A percentile compares a stretch with the other conserved stretches of the same genome.
Conservation (phyloP, 345 rosid species). For the Pugionium dolabratum region DNA sequence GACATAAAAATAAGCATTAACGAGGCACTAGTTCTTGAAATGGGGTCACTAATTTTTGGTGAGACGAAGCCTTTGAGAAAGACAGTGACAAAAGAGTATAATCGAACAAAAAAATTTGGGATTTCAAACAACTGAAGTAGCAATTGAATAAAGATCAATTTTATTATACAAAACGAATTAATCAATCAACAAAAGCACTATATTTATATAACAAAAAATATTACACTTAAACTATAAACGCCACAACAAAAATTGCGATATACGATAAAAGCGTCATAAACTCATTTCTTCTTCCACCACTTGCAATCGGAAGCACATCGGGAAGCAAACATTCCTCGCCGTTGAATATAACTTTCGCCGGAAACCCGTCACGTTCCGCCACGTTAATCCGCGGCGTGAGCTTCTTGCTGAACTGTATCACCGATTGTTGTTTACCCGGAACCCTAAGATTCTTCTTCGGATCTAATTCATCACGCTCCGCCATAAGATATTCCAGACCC, state of each 20-base stretch:
- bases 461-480: slow-evolving; percentile 60
- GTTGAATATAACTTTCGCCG: slow-evolving; percentile 87
- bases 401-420: slow-evolving; percentile 82
- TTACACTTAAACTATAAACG: slow-evolving; percentile 7
- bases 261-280: slow-evolving; percentile 20
- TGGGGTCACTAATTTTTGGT: no score
- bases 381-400: slow-evolving; percentile 66
- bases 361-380: slow-evolving; percentile 79
- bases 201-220: slow-evolving; percentile 14
- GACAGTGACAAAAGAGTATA: no score
- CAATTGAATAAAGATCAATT: slow-evolving; percentile 19
- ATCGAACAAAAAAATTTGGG: background rate
- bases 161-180: slow-evolving; percentile 26
- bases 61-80: no score
- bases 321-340: slow-evolving; percentile 96
- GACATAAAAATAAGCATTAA: no score
- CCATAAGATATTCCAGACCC: slow-evolving; percentile 77
- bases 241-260: slow-evolving; percentile 1
- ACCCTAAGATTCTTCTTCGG: slow-evolving; percentile 61
- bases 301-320: slow-evolving; percentile 49
- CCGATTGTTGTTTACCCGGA: slow-evolving; percentile 94
- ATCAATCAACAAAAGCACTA: slow-evolving; percentile 25
- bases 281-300: slow-evolving; percentile 38
- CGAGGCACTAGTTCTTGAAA: no score
- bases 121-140: slow-evolving; percentile 2